Base-by-base conservation (phyloP, 805 yeast genomes). In the Metschnikowia corniflorae region DNA sequence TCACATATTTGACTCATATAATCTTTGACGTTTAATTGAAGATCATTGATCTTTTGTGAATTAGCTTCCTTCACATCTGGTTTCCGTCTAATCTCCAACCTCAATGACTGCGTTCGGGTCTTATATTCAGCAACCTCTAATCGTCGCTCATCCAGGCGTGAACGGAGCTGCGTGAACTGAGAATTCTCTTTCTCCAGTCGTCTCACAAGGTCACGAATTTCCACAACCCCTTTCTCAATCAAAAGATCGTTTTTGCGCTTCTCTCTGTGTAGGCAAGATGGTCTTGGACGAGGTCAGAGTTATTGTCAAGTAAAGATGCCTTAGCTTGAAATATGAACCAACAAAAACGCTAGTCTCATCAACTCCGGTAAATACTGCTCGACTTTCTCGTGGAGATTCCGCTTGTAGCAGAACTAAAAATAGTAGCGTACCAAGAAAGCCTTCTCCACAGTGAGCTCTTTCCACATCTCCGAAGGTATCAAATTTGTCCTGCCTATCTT, bases 281-380 rank as follows among this genome's bases (percentile, higher is more conserved):
- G 14, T 40, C 41, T 17, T 42, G 38, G 16, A 57, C 44, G 8
- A 57, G 39, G 2, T 42, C 50, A 4, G 47, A 44, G 28, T 65
- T 57, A 16, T 46, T 42, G 10, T 41, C 45, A 13, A 62, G 42
- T 25, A 54, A 43, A 3, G 50, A 31, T 42, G 43, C 42, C 88
- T 64, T 35, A 70, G 63, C 26, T 68, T 65, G 28, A 87, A 62
- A 51, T 84, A 84, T 20, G 63, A 68, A 27, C 71, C 70, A 16
- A 88, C 57, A 8, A 73, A 61, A 70, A 71, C 0, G 95, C 83
- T 39, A 88, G 68, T 35, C 71, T 78, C 1, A 87, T 72, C 4
- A 93, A 76, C 43, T 86, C 97, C 0, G 96, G 96, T 57, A 82
- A 82, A 46, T 73, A 77, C 12, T 68, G 66, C 31, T 87, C 95